phyloP scores from a whole-genome alignment of 352 stramenopile species.

The Globisporangium barbulae region DNA sequence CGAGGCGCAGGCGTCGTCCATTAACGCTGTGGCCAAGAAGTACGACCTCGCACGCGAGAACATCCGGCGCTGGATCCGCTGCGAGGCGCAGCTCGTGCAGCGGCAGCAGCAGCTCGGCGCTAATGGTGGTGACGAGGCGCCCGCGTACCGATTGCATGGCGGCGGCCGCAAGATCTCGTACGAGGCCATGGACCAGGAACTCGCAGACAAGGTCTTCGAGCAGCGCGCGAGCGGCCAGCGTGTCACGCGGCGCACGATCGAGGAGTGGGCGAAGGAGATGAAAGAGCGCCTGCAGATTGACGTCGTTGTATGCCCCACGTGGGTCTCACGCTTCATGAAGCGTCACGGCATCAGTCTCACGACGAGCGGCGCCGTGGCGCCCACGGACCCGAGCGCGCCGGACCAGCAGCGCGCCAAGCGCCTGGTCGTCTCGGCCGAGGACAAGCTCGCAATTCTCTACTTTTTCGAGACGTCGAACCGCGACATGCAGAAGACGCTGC shows the following conservation, averaged over 20 bases:
- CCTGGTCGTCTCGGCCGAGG: constrained; percentile 1
- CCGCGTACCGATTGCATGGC: constrained; percentile 9
- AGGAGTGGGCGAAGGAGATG: constrained; percentile 13
- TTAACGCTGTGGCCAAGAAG: constrained; percentile 13
- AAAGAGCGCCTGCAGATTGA: constrained; percentile 5
- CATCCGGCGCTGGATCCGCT: constrained; percentile 16
- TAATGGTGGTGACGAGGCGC: no score
- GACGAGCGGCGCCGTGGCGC: constrained; percentile 6
- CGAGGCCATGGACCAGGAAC: constrained; percentile 11
- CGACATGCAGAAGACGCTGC: constrained; percentile 17
- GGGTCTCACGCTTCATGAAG: constrained; percentile 16
- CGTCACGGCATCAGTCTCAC: constrained; percentile 8
- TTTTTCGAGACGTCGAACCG: constrained; percentile 13
- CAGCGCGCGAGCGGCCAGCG: constrained; percentile 1
- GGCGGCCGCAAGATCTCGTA: constrained; percentile 10
- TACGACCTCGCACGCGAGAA: constrained; percentile 15
- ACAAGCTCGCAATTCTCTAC: constrained; percentile 15
- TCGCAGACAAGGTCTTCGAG: constrained; percentile 10
- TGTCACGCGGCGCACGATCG: constrained; percentile 10
- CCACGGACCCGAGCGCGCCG: constrained; percentile 6
- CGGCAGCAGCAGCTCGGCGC: neutral
- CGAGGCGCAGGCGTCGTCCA: constrained; percentile 12
- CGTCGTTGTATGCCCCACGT: constrained; percentile 8
- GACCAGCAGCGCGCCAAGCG: constrained; percentile 9
- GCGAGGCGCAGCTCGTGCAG: constrained; percentile 4